phyloP scores from a whole-genome alignment of 352 stramenopile genomes.

The Blastocystis sp. region DNA sequence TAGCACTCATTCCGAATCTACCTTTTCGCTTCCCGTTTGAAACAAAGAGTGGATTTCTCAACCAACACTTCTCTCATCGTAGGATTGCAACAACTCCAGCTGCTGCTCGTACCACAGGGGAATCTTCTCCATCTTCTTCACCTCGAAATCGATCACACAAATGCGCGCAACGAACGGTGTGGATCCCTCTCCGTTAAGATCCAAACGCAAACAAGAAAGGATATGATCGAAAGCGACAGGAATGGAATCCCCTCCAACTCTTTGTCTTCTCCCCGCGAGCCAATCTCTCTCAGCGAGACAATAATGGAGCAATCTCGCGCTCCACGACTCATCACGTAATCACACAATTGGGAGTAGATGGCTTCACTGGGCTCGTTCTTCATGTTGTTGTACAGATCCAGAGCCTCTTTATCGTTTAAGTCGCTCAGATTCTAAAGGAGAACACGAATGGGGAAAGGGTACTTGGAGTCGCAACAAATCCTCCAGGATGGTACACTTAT shows the following conservation, averaged over 20 bases:
- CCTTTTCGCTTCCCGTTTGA: no score
- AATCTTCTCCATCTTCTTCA: slow-evolving; percentile 46
- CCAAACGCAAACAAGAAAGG: neutral
- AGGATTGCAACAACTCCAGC: slow-evolving; percentile 18
- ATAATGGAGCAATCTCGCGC: slow-evolving; percentile 42
- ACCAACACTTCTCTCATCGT: neutral
- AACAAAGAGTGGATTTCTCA: no score
- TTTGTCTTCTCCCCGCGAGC: no score
- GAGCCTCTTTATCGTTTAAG: slow-evolving; percentile 18
- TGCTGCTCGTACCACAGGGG: slow-evolving; percentile 32
- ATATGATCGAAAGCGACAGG: slow-evolving; percentile 10
- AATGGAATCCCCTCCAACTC: neutral
- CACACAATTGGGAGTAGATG: neutral
- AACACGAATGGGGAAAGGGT: neutral
- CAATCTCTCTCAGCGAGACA: neutral
- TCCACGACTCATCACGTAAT: slow-evolving; percentile 29
- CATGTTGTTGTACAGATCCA: slow-evolving; percentile 15
- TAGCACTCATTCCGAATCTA: no score
- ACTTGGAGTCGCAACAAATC: slow-evolving; percentile 11
- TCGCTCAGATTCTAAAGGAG: slow-evolving; percentile 9
- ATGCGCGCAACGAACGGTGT: neutral
- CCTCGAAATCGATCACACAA: slow-evolving; percentile 31
- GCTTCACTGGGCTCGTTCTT: neutral
- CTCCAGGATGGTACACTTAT: neutral
- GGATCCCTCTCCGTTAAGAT: neutral